phyloP scores from a whole-genome alignment of 768 basidiomycete species.

The Mycena kentingensis region DNA sequence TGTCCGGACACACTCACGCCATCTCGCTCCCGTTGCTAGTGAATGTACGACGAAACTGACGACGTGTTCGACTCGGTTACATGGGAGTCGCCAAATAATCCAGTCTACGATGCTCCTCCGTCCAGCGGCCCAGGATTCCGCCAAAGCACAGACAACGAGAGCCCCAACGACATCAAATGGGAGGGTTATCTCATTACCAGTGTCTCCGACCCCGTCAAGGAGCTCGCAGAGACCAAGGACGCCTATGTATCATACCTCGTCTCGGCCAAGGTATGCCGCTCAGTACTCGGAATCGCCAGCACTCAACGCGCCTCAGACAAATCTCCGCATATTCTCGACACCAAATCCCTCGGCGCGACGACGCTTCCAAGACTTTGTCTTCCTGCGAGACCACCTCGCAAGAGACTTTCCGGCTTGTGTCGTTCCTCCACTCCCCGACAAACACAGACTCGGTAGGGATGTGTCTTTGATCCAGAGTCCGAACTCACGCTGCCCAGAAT shows the following conservation, averaged over 20 bases:
- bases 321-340: conserved; percentile 82
- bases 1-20: neutral
- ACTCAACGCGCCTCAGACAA: conserved; percentile 59
- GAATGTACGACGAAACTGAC: conserved; percentile 83
- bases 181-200: conserved; percentile 81
- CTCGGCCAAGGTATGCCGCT: conserved; percentile 69
- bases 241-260: conserved; percentile 95
- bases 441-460: conserved; percentile 91
- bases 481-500: conserved; percentile 56
- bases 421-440: conserved; percentile 95
- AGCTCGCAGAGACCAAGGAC: conserved; percentile 96
- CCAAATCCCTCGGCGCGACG: conserved; percentile 76
- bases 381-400: conserved; percentile 83
- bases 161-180: conserved; percentile 88
- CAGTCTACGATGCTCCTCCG: conserved; percentile 48
- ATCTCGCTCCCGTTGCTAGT: too few species aligned
- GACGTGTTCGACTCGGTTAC: conserved; percentile 91
- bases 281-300: conserved; percentile 14
- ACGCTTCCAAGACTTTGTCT: conserved; percentile 96
- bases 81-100: conserved; percentile 77
- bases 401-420: conserved; percentile 97
- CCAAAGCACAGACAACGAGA: conserved; percentile 75
- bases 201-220: conserved; percentile 93
- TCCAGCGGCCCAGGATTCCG: conserved; percentile 74
- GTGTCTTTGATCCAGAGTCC: neutral